Evolutionary conservation across 768 basidiomycete species (phyloP).

Genomic region (Paxillus ammoniavirescens): DNA sequence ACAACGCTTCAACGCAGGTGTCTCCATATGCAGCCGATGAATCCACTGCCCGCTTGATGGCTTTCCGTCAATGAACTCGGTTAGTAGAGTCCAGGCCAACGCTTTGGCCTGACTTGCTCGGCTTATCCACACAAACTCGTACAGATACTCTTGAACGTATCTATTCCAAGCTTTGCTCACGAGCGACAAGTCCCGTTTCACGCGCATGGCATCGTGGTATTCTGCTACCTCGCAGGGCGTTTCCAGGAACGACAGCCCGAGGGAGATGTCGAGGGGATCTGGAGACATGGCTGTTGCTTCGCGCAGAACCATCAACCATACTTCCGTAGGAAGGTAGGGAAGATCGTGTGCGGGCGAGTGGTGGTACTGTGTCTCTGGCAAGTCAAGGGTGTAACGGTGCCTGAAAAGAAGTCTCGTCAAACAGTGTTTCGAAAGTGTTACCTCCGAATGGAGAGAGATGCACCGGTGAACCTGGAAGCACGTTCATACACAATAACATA

Average conservation of each 20-base stretch:
- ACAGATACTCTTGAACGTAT: constrained; percentile 54
- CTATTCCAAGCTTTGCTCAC: constrained; percentile 58
- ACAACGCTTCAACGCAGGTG: constrained; percentile 59
- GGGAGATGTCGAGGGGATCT: constrained; percentile 47
- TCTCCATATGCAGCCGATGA: constrained; percentile 69
- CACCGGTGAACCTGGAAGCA: not conserved
- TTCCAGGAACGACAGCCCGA: constrained; percentile 59
- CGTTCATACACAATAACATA: not conserved
- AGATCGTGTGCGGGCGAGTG: constrained; percentile 34
- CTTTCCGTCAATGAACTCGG: constrained; percentile 39
- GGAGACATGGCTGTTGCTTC: constrained; percentile 47
- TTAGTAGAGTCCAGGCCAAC: constrained; percentile 43
- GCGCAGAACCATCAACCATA: constrained; percentile 67
- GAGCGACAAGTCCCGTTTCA: constrained; percentile 49
- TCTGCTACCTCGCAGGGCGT: constrained; percentile 40
- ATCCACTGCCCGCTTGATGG: constrained; percentile 48
- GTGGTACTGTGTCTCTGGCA: constrained; percentile 15
- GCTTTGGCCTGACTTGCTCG: constrained; percentile 49
- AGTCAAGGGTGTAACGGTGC: not conserved
- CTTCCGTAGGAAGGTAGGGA: constrained; percentile 55
- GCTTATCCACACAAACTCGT: constrained; percentile 70
- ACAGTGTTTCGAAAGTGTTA: not conserved
- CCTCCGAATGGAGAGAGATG: not conserved
- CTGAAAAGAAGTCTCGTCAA: constrained; percentile 12
- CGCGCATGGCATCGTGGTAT: constrained; percentile 47